Evolutionary conservation across 2,329 filamentous ascomycete species (phyloP), one percentile per base, ranked within the genome.

Genomic region (Fusarium brevicatenulatum): DNA sequence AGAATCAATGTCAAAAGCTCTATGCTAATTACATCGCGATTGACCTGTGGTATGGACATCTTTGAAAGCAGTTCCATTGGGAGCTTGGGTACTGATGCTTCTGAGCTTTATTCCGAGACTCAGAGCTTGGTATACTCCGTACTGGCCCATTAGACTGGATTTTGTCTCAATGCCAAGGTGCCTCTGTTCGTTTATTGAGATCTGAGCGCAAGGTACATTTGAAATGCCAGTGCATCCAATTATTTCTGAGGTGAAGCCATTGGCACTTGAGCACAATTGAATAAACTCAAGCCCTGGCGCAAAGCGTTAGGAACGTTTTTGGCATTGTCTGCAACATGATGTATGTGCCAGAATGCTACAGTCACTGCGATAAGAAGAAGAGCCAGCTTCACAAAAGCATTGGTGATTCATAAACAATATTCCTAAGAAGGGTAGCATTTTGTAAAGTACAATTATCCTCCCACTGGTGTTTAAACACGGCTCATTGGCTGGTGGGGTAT

Each of bases 401-500:
- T 16, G 5, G 1, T 16, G 6, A 12, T 19, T 15, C 5, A n/a
- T 28, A 7, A 37, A 13, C 3, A 39, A 50, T 9, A 19, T 37
- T 23, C 32, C 25, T 21, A 18, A 21, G 13, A 32, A 25, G 39
- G 12, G 52, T 59, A 36, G 52, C 52, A 67, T 67, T 52, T 23
- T 36, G 25, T 11, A 4, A 47, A 28, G 36, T 25, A 47, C 34
- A 34, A 7, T 19, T 9, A 36, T 37, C 36, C 16, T 37, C 9
- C 36, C 34, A 36, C 34, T 36, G 34, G 34, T 36, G 34, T 16
- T 16, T 16, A 2, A 36, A 36, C 7, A 36, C 34, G 34, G 34
- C 15, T 36, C 34, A 37, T 37, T 37, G 36, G 36, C 16, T 68
- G 18, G 64, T 65, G 66, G 66, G 66, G 66, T 52, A 32, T 43